Conservation (phyloP, 2,329 filamentous ascomycete species). For the Apiospora malaysiana region DNA sequence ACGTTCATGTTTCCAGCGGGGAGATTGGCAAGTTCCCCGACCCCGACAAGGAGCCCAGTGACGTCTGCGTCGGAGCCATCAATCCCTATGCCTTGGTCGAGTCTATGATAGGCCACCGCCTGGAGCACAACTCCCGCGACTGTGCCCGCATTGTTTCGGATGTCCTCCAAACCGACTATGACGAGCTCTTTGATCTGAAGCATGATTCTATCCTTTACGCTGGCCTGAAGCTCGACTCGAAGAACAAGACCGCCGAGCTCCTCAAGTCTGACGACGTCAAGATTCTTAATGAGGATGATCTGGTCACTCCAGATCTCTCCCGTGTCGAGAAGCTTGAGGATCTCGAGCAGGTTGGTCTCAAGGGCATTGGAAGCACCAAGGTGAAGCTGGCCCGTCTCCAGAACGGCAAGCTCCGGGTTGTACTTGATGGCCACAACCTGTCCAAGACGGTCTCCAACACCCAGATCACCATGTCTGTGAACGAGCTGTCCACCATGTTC, state of each 20-base stretch:
- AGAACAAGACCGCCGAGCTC: constrained; percentile 45
- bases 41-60: constrained; percentile 46
- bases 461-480: constrained; percentile 47
- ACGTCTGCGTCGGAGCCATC: constrained; percentile 46
- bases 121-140: constrained; percentile 44
- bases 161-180: constrained; percentile 53
- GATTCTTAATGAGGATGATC: constrained; percentile 48
- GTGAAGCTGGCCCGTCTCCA: constrained; percentile 49
- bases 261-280: constrained; percentile 46
- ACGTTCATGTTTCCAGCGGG: constrained; percentile 34
- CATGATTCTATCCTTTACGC: constrained; percentile 49
- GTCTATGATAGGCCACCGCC: constrained; percentile 48
- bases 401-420: constrained; percentile 51
- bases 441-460: constrained; percentile 46
- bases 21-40: constrained; percentile 33
- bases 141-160: constrained; percentile 45
- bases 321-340: constrained; percentile 44
- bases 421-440: constrained; percentile 43
- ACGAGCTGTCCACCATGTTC: constrained; percentile 48
- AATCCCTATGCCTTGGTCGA: constrained; percentile 53
- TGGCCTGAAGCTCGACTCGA: constrained; percentile 47
- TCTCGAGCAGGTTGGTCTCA: constrained; percentile 47
- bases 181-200: constrained; percentile 54
- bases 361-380: constrained; percentile 42
- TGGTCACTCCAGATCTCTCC: constrained; percentile 50